A percentile compares a stretch with the other conserved stretches of the same genome.
Conservation (phyloP, 2,329 filamentous ascomycete species). For the Graphium sp. region DNA sequence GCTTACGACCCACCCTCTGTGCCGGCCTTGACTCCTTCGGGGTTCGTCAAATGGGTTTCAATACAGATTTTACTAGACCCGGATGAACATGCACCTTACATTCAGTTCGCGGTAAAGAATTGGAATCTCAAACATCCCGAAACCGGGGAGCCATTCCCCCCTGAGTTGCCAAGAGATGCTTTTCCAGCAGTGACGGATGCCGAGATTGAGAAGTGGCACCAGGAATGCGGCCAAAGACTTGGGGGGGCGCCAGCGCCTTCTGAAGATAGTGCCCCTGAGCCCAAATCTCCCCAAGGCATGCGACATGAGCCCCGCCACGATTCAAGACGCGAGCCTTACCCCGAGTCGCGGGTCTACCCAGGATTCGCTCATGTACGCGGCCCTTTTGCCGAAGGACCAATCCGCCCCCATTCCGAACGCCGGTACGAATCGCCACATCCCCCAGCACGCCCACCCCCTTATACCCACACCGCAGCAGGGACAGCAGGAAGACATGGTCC, state of each 20-base stretch:
- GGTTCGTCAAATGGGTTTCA: slow-evolving; percentile 88
- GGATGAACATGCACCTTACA: slow-evolving; percentile 69
- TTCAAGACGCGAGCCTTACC: no score
- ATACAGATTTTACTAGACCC: slow-evolving; percentile 79
- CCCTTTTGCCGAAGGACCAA: no score
- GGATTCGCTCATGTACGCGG: no score
- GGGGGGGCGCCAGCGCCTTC: slow-evolving; percentile 40
- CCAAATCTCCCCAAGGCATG: no score
- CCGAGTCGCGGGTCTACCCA: no score
- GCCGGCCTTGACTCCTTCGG: slow-evolving; percentile 65
- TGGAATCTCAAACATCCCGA: slow-evolving; percentile 63
- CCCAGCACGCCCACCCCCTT: no score
- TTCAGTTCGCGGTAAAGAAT: slow-evolving; percentile 63
- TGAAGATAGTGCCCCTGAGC: slow-evolving; percentile 16
- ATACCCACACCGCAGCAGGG: no score
- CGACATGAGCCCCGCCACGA: no score
- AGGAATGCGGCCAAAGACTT: slow-evolving; percentile 54
- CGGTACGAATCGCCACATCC: no score
- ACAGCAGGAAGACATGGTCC: no score
- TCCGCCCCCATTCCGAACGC: no score
- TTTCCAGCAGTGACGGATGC: slow-evolving; percentile 59
- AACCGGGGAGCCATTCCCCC: slow-evolving; percentile 52
- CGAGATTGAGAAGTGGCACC: slow-evolving; percentile 78
- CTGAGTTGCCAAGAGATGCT: slow-evolving; percentile 38
- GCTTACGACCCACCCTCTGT: slow-evolving; percentile 62